These are phyloP conservation scores for Blastosporella zonata DNA, from an alignment of 1,284 basidiomycete genomes.

Conservation along the genomic window DNA sequence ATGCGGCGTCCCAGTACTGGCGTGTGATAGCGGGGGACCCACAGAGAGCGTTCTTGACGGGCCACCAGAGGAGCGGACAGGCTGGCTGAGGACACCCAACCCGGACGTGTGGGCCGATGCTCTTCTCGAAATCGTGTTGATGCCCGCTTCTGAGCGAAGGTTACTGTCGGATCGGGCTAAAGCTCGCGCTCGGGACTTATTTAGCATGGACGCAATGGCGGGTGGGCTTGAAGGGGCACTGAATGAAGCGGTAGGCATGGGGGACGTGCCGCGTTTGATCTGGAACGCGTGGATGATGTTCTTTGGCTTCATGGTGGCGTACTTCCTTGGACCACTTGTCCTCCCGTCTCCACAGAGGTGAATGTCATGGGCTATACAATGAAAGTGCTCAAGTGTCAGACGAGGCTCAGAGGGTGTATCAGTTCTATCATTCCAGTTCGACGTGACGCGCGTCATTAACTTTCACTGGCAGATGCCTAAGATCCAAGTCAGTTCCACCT, in stretches of 20 bases:
- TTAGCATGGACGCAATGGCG: slow-evolving; percentile 71
- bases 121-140: slow-evolving; percentile 55
- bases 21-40: slow-evolving; percentile 89
- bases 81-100: slow-evolving; percentile 71
- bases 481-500: too few relatives aligned
- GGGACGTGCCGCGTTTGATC: slow-evolving; percentile 25
- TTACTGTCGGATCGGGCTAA: slow-evolving; percentile 54
- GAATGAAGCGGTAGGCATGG: slow-evolving; percentile 50
- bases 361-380: neutral
- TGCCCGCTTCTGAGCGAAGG: slow-evolving; percentile 45
- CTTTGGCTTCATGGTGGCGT: slow-evolving; percentile 31
- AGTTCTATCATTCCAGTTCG: too few relatives aligned
- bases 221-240: slow-evolving; percentile 54
- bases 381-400: too few relatives aligned
- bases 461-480: too few relatives aligned
- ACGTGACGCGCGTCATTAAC: too few relatives aligned
- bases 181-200: slow-evolving; percentile 48
- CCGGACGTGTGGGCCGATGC: slow-evolving; percentile 68
- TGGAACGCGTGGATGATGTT: slow-evolving; percentile 29
- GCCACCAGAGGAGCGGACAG: slow-evolving; percentile 41
- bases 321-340: slow-evolving; percentile 14
- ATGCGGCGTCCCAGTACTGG: slow-evolving; percentile 87
- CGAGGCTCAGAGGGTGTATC: too few relatives aligned
- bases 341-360: slow-evolving; percentile 5
- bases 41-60: slow-evolving; percentile 77